These are phyloP conservation scores for Umbelopsis sp. DNA, from an alignment of 192 early-diverging fungal species.

Conservation along the genomic window DNA sequence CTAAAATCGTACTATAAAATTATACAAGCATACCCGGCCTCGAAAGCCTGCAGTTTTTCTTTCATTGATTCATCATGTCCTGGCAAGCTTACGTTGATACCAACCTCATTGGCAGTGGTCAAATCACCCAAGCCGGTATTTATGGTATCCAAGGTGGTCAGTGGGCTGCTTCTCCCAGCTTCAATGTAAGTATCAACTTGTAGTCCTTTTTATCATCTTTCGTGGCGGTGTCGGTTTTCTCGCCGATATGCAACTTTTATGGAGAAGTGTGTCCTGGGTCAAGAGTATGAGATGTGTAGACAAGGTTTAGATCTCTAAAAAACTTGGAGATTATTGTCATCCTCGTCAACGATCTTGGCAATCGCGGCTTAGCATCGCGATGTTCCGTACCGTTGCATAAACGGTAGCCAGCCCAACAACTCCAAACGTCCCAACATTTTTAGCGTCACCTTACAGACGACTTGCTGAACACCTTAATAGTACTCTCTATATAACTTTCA, in stretches of 20 bases:
- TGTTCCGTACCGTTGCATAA: no score
- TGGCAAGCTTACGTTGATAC: slow-evolving; percentile 85
- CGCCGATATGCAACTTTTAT: no score
- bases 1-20: no score
- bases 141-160: slow-evolving; percentile 75
- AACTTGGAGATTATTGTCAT: no score
- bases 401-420: no score
- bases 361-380: no score
- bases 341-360: no score
- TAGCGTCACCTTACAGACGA: no score
- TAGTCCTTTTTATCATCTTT: neutral
- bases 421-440: no score
- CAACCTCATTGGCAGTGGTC: slow-evolving; percentile 75
- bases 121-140: slow-evolving; percentile 78
- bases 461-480: no score
- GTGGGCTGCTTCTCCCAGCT: slow-evolving; percentile 80
- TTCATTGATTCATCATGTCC: slow-evolving; percentile 56
- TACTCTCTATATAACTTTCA: no score
- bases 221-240: neutral
- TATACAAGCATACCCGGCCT: neutral
- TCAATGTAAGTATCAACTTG: slow-evolving; percentile 58
- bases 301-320: no score
- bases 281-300: neutral
- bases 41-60: neutral
- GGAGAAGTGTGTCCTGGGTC: neutral